Percentiles rank a stretch among this genome's conserved stretches.
phyloP scores from a whole-genome alignment of 2,329 filamentous ascomycete genomes.

The Stemphylium lycopersici region DNA sequence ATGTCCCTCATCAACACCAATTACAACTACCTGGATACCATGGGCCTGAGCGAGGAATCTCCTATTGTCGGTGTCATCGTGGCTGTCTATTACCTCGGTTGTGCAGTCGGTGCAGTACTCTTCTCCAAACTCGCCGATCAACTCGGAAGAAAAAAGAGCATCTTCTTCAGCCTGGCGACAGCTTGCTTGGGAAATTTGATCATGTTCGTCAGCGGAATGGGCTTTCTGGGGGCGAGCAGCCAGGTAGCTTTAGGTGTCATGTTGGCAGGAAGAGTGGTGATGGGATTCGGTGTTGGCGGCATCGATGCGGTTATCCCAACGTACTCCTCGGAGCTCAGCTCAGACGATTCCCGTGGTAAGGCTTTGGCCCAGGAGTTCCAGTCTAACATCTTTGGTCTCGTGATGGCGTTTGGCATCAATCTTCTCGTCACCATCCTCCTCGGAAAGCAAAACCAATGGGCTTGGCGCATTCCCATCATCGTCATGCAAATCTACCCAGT shows the following conservation, averaged over 20 bases:
- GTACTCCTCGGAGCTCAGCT: constrained; percentile 63
- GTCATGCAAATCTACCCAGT: constrained; percentile 66
- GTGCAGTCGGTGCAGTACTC: constrained; percentile 62
- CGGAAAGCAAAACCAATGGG: constrained; percentile 65
- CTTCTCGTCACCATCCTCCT: constrained; percentile 59
- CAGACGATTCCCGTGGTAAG: constrained; percentile 63
- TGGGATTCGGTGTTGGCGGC: constrained; percentile 65
- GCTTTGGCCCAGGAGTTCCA: constrained; percentile 69
- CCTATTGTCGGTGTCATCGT: constrained; percentile 65
- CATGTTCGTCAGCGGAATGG: constrained; percentile 65
- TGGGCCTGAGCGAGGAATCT: constrained; percentile 59
- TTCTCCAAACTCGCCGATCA: constrained; percentile 63
- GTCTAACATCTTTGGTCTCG: constrained; percentile 67
- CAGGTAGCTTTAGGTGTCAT: constrained; percentile 54
- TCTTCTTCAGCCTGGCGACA: constrained; percentile 61
- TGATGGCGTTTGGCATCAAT: constrained; percentile 67
- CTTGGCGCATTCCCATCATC: constrained; percentile 67
- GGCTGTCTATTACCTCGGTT: constrained; percentile 68
- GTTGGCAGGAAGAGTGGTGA: constrained; percentile 59
- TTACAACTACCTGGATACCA: constrained; percentile 61
- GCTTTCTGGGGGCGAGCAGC: constrained; percentile 38
- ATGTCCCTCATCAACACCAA: constrained; percentile 62
- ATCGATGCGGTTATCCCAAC: constrained; percentile 67
- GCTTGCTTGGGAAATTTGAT: constrained; percentile 63
- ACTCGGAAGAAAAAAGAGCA: constrained; percentile 61